Base-by-base conservation (phyloP, 2,329 filamentous ascomycete genomes). In the Akanthomyces uredinophilus region DNA sequence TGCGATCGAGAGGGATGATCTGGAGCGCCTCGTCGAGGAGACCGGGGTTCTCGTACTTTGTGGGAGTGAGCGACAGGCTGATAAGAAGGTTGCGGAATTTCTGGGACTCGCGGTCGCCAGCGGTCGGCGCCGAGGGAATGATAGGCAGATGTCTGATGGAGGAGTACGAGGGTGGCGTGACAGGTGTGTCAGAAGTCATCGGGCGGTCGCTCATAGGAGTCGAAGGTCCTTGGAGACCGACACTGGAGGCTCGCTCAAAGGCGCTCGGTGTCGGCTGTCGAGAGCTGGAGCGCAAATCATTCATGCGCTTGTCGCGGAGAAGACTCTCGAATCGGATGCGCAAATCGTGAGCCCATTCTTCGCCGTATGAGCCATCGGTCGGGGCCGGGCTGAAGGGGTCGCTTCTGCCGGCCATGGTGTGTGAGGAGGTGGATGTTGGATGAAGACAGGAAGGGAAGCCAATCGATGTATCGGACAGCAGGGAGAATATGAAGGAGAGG, bases 1-100 rank as follows among this genome's bases (percentile, higher is more conserved):
- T 91, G 68, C 91, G 86, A 72, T 97, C 92, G 35, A 98, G 79
- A 0, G 94, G 94, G 54, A 99, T 91, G 43, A 87, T 86, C 65
- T 90, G 86, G 20, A 99, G 79, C 5, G 94, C 95, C 74, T 98
- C 94, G 72, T 99, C 95, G 58, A 99, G 80, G 13, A 98, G 79
- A 41, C 95, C 95, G 0, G 95, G 94, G 74, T 99, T 98, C 76
- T 99, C 95, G 78, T 96, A 99, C 73, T 94, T 95, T 22, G 88
- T 90, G 20, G 95, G 95, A 51, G 92, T 96, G 63, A 90, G 83
- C 18, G 94, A 96, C 22, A 98, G 78, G 22, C 91, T 92, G 67
- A 96, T 84, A 50, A 98, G 83, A 64, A 96, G 84, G 75, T 89
- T 96, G 68, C 89, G 84, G 69, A 93, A 92, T 68, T 90, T 91